These are phyloP conservation scores for Nakazawaea wickerhamii DNA, from an alignment of 805 yeast species.

Conservation along the genomic window DNA sequence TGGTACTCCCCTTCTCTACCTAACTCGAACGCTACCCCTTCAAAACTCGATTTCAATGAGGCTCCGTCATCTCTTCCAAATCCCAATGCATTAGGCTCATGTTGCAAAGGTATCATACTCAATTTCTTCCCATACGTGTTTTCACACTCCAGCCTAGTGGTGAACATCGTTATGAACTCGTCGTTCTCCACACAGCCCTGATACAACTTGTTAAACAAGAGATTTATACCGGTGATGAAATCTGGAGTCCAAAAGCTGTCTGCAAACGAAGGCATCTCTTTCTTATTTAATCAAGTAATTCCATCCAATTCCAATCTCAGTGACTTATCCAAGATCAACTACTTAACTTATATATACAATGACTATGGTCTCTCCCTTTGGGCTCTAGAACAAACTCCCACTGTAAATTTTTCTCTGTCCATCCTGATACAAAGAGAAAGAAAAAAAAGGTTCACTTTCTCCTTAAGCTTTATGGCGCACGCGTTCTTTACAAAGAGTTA, in stretches of 20 bases:
- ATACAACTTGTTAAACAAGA: conserved; percentile 46
- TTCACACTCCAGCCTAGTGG: conserved; percentile 70
- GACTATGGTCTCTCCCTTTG: no score
- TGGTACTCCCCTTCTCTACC: conserved; percentile 54
- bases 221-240: conserved; percentile 47
- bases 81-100: conserved; percentile 34
- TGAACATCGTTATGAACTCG: conserved; percentile 59
- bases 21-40: conserved; percentile 51
- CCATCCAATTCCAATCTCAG: no score
- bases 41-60: conserved; percentile 57
- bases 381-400: no score
- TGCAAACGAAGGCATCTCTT: conserved; percentile 53
- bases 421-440: background rate
- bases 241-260: conserved; percentile 77
- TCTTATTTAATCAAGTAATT: no score
- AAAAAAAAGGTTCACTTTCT: no score
- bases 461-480: no score
- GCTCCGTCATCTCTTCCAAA: conserved; percentile 55
- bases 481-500: no score
- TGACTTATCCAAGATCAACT: no score
- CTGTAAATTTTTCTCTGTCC: background rate
- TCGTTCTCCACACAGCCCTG: conserved; percentile 68
- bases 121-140: conserved; percentile 56
- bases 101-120: conserved; percentile 30
- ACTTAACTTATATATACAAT: no score